Conservation (phyloP, 768 basidiomycete genomes). For the Lentinula edodes region DNA sequence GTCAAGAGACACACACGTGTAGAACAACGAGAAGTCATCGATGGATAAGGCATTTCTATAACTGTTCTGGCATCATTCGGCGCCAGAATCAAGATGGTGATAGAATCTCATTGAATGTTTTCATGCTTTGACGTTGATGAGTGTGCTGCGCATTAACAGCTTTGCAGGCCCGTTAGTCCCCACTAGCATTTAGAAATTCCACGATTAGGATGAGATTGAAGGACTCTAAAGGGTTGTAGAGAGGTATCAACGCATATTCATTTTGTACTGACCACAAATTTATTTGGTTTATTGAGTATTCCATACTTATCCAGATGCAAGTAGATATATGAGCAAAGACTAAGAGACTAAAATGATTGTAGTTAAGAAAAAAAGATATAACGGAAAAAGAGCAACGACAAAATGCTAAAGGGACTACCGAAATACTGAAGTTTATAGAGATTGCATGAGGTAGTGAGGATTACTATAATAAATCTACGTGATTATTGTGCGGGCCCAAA, state of each 20-base stretch:
- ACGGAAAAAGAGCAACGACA: background rate
- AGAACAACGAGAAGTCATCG: background rate
- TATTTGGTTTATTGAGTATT: background rate
- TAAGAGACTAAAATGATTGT: background rate
- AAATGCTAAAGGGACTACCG: background rate
- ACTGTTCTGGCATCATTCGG: background rate
- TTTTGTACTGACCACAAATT: background rate
- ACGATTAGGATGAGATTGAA: too few species aligned
- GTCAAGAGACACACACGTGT: background rate
- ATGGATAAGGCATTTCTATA: background rate
- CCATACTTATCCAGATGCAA: background rate
- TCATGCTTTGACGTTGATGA: background rate
- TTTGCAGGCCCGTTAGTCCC: background rate
- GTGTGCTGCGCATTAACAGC: background rate
- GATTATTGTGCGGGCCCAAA: slow-evolving; percentile 1
- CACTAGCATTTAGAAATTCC: background rate
- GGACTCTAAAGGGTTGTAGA: too few species aligned
- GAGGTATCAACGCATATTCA: too few species aligned
- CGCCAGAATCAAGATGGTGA: background rate
- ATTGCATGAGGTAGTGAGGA: background rate
- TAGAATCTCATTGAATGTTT: background rate
- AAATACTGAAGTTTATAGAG: background rate
- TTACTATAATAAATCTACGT: background rate
- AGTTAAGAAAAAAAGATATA: background rate
- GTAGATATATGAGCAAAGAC: background rate